Evolutionary conservation across 768 basidiomycete genomes (phyloP).

Genomic region (Phaeotremella skinneri): DNA sequence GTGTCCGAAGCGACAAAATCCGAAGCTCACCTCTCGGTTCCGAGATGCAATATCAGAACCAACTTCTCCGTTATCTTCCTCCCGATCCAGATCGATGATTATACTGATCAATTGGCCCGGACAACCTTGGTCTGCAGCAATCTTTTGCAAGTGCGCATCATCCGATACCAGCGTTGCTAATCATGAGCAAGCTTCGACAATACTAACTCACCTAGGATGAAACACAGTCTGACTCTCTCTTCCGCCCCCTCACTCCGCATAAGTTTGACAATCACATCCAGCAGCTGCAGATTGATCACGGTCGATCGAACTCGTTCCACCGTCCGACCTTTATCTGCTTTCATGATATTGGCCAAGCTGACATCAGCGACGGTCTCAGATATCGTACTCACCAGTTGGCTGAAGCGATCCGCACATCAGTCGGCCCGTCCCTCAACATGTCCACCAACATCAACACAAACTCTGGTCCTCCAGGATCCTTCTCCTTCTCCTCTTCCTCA

Average conservation of each 20-base stretch:
- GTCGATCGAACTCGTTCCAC: conserved; percentile 16
- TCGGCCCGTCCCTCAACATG: conserved; percentile 22
- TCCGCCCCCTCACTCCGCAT: conserved; percentile 31
- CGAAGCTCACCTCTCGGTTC: conserved; percentile 26
- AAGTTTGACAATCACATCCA: conserved; percentile 32
- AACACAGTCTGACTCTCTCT: conserved; percentile 67
- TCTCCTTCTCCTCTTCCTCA: conserved; percentile 1
- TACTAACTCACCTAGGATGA: conserved; percentile 64
- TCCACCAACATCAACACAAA: conserved; percentile 21
- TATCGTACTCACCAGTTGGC: conserved; percentile 38
- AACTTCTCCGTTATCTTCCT: conserved; percentile 36
- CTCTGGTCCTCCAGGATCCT: conserved; percentile 3
- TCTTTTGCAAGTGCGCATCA: conserved; percentile 64
- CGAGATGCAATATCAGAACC: conserved; percentile 30
- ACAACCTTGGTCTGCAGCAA: conserved; percentile 69
- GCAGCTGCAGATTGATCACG: conserved; percentile 28
- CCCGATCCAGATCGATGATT: conserved; percentile 46
- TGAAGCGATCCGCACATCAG: conserved; percentile 37
- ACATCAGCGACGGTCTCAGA: background rate
- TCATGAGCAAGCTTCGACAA: conserved; percentile 8
- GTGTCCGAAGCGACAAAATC: background rate
- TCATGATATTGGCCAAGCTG: conserved; percentile 40
- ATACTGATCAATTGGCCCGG: conserved; percentile 57
- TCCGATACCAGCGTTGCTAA: conserved; percentile 69
- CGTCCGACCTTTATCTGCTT: conserved; percentile 28